Evolutionary conservation across 108 stramenopile species (phyloP), one percentile per base, ranked within the genome.

Genomic region (Schizochytrium sp.): DNA sequence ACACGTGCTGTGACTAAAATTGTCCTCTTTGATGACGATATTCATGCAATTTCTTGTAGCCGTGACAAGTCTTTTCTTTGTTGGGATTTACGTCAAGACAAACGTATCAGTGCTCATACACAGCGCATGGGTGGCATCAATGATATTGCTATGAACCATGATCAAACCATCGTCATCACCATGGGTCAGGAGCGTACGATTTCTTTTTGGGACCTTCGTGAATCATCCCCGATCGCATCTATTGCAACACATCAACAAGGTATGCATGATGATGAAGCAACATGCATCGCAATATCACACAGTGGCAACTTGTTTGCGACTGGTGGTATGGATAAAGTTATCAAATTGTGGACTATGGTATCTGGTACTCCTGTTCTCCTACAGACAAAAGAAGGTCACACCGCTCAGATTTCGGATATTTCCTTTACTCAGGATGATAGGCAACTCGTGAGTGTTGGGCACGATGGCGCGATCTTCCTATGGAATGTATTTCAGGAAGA

Each of bases 61-160:
- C 45, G 91, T 2, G 94, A 94, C 72, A 55, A 91, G 57, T 83
- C 56, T 88, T 83, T 95, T 50, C 57, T 95, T 5, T 93, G 94
- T 61, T 95, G 94, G 94, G 94, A 95, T 87, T 87, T 95, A 76
- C 88, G 93, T n/a, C 44, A 64, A 5, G 93, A 95, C 87, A 91
- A 45, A 49, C 72, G 72, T 8, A 90, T 93, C 13, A 88, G 91
- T 0, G 89, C 72, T 87, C 94, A 95, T 92, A 92, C 89, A n/a
- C 94, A 95, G 56, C 59, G 94, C 7, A 94, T 94, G 93, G 94
- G 94, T 13, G 94, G 92, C 61, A 90, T 95, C 64, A 93, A 94
- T 61, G 90, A 55, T 2, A 73, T 95, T 28, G 93, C 93, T 44
- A 72, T 95, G 15, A 57, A 58, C 49, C 61, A 64, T 17, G 92